Evolutionary conservation across 306 rosid species (phyloP).

Genomic region (Cucurbita pepo): DNA sequence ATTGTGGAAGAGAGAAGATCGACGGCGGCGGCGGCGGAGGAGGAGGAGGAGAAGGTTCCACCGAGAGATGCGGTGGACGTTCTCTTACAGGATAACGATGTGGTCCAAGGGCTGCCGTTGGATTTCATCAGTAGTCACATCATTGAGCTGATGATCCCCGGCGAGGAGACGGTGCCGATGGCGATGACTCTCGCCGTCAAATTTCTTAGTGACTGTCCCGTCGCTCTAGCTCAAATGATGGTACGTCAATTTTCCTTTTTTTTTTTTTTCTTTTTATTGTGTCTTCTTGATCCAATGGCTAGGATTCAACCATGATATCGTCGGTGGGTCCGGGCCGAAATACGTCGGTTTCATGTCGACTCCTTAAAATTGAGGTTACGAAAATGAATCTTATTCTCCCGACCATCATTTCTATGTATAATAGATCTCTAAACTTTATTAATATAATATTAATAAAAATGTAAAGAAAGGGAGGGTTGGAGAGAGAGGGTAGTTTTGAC

Average conservation of each 20-base stretch:
- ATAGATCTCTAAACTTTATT: too few species aligned
- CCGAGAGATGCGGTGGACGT: conserved; percentile 52
- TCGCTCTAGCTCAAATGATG: conserved; percentile 33
- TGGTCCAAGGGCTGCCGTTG: conserved; percentile 14
- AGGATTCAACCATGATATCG: background rate
- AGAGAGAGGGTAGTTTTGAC: background rate
- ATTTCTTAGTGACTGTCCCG: conserved; percentile 42
- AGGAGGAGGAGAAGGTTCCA: background rate
- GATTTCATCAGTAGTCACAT: conserved; percentile 61
- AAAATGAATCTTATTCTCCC: too few species aligned
- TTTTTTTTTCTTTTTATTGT: background rate
- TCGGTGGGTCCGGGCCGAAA: background rate
- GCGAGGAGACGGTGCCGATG: conserved; percentile 81
- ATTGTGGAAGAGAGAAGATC: conserved; percentile 36
- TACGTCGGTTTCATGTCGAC: background rate
- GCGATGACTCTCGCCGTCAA: conserved; percentile 70
- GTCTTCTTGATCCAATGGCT: conserved; percentile 2
- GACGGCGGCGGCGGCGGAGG: background rate
- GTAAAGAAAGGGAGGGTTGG: too few species aligned
- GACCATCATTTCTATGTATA: too few species aligned
- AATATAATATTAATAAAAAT: too few species aligned
- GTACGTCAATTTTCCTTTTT: conserved; percentile 10
- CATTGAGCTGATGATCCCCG: conserved; percentile 76
- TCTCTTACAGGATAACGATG: conserved; percentile 35
- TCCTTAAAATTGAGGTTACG: too few species aligned